These are phyloP conservation scores for Phoma sp. DNA, from an alignment of 2,329 filamentous ascomycete species.

Conservation along the genomic window DNA sequence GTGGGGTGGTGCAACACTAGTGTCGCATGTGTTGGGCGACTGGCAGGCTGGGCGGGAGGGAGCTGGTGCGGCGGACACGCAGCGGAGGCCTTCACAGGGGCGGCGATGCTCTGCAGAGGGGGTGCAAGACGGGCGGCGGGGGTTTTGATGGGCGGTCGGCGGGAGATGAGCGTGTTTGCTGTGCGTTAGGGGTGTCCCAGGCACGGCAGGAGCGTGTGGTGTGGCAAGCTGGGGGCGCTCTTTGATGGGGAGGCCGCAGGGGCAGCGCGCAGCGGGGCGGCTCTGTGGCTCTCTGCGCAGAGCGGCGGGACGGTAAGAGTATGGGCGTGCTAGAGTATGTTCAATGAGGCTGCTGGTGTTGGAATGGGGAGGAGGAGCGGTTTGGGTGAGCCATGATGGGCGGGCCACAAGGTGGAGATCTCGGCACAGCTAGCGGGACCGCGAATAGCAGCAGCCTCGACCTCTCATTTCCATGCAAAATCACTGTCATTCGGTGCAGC, in stretches of 20 bases:
- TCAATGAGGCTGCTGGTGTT: constrained; percentile 18
- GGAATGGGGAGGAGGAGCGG: constrained; percentile 15
- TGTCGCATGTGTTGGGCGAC: constrained; percentile 40
- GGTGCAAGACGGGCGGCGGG: not conserved
- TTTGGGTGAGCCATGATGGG: constrained; percentile 13
- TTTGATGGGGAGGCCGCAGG: constrained; percentile 13
- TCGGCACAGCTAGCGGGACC: constrained; percentile 15
- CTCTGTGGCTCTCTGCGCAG: constrained; percentile 8
- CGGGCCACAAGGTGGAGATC: constrained; percentile 2
- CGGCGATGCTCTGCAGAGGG: constrained; percentile 10
- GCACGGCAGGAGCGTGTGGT: constrained; percentile 26
- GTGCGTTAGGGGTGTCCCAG: constrained; percentile 40
- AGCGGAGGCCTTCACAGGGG: constrained; percentile 1
- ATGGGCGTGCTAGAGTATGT: constrained; percentile 18
- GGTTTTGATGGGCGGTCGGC: constrained; percentile 22
- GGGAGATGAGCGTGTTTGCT: constrained; percentile 42
- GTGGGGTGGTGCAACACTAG: constrained; percentile 40
- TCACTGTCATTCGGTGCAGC: constrained; percentile 5
- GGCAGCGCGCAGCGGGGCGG: constrained; percentile 27
- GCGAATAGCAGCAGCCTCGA: constrained; percentile 16
- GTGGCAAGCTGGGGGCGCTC: constrained; percentile 16
- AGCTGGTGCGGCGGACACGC: constrained; percentile 19
- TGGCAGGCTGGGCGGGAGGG: constrained; percentile 15
- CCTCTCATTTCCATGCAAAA: constrained; percentile 13
- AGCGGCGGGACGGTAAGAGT: not conserved